Conservation (phyloP, 1,284 basidiomycete genomes). For the Anthracocystis walkeri region DNA sequence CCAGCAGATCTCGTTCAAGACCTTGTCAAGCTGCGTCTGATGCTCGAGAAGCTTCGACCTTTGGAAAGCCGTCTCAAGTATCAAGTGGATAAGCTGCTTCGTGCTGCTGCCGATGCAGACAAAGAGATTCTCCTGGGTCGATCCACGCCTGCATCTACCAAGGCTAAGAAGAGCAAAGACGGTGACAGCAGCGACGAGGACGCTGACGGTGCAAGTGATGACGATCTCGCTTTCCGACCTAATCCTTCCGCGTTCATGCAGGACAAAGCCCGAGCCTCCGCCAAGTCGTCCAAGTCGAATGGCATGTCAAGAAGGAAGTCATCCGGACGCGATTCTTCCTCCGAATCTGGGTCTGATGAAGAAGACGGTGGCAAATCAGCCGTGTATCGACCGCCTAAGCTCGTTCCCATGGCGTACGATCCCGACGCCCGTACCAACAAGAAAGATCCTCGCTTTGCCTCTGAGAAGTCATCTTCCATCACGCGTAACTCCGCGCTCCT, state of each 20-base stretch:
- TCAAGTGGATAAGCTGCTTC: conserved; percentile 85
- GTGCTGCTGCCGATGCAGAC: conserved; percentile 54
- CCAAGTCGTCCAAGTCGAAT: conserved; percentile 16
- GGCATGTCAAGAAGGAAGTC: conserved; percentile 62
- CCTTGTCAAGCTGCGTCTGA: conserved; percentile 57
- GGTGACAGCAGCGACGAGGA: conserved; percentile 73
- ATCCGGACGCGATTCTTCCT: conserved; percentile 64
- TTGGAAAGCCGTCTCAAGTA: conserved; percentile 89
- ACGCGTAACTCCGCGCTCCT: conserved; percentile 63
- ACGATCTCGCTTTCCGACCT: conserved; percentile 88
- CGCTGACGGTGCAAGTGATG: conserved; percentile 73
- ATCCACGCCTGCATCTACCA: conserved; percentile 13
- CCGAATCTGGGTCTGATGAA: conserved; percentile 41
- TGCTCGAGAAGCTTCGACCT: conserved; percentile 72
- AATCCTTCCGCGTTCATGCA: conserved; percentile 75
- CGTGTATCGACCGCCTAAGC: conserved; percentile 89
- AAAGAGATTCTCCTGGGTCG: conserved; percentile 40
- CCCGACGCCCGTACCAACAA: conserved; percentile 74
- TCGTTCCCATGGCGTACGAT: conserved; percentile 90
- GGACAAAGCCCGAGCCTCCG: conserved; percentile 35
- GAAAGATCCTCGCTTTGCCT: conserved; percentile 69
- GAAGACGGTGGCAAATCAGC: conserved; percentile 38
- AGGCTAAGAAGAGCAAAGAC: conserved; percentile 15
- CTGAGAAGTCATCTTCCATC: conserved; percentile 26
- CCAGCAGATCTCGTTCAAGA: conserved; percentile 46